Evolutionary conservation across 345 rosid species (phyloP), one percentile per base, ranked within the genome.

Genomic region (rapeseed (Brassica napus)): DNA sequence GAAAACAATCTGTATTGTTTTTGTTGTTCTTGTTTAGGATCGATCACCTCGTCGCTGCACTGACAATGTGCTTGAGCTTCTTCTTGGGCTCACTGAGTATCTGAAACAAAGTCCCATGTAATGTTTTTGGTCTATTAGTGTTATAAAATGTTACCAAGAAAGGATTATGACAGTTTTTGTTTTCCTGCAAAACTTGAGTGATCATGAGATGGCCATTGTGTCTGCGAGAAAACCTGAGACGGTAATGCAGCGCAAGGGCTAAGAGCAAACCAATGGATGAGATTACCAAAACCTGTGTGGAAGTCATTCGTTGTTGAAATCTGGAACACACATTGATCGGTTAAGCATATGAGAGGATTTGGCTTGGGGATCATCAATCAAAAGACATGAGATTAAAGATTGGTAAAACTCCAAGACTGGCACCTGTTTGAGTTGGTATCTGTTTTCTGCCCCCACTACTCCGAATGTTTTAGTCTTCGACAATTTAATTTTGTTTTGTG

Each of bases 31-130:
- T 64, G 23, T 16, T 34, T 8, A 31, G 30, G 57, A 34, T 39
- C 15, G 57, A 34, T 34, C 15, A 91, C 98, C 95, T 87, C 0
- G 98, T 92, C 57, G 97, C 98, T 2, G 91, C 94, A 88, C 89
- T 89, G 74, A 94, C 91, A 71, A 94, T 84, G 83, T 86, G 86
- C 82, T 85, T 92, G 24, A 94, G 92, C 83, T 87, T 94, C 80
- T 82, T 91, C 84, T 87, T 94, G 30, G 92, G 87, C 80, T 88
- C 97, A 12, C 89, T 85, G 69, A 94, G 74, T 59, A 90, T 90
- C 97, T 94, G 82, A 69, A 55, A 68, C 26, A 23, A 23, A 59
- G 47, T 47, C 21, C 72, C 37, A 72, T 65, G 72, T 71, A 65
- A 67, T 35, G 59, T 35, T 16, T 26, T 49, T 34, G 55, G 24